Percentiles rank a stretch among this genome's conserved stretches.
phyloP scores from a whole-genome alignment of 179 eudicot genomes.

The Amaranthus tricolor region DNA sequence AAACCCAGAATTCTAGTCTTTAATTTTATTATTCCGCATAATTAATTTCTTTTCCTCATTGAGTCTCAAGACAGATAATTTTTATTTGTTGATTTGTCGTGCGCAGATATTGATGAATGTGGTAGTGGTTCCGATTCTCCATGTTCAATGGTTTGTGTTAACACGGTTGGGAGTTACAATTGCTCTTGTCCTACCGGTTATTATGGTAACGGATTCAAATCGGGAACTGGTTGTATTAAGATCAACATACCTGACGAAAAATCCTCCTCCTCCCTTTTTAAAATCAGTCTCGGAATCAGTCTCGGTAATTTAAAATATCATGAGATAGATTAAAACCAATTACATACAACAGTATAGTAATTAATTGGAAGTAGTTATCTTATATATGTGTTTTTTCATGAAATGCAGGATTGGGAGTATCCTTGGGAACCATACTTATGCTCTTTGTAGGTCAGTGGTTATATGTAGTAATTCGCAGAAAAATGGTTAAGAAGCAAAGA shows the following conservation, averaged over 20 bases:
- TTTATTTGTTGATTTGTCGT: background rate
- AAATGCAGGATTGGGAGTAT: conserved; percentile 25
- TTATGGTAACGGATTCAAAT: conserved; percentile 36
- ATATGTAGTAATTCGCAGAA: conserved; percentile 9
- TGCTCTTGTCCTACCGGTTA: conserved; percentile 39
- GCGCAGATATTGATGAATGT: conserved; percentile 49
- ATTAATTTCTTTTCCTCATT: too few relatives aligned
- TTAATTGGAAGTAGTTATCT: too few relatives aligned
- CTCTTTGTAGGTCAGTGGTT: conserved; percentile 31
- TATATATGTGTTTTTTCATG: too few relatives aligned
- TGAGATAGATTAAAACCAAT: background rate
- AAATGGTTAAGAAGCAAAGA: conserved; percentile 23
- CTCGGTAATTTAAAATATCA: conserved; percentile 12
- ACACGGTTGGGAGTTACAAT: conserved; percentile 39
- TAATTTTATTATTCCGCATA: too few relatives aligned
- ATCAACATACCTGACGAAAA: background rate
- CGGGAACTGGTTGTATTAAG: conserved; percentile 34
- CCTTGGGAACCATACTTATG: conserved; percentile 30
- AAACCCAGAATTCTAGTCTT: too few relatives aligned
- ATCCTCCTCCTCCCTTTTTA: conserved; percentile 11
- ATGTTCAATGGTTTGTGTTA: conserved; percentile 37
- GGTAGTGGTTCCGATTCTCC: conserved; percentile 21
- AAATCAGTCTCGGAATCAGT: conserved; percentile 25
- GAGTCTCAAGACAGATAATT: too few relatives aligned
- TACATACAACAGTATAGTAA: too few relatives aligned